Conservation (phyloP, 2,329 filamentous ascomycete genomes). For the Phaeosphaeriaceae sp. region DNA sequence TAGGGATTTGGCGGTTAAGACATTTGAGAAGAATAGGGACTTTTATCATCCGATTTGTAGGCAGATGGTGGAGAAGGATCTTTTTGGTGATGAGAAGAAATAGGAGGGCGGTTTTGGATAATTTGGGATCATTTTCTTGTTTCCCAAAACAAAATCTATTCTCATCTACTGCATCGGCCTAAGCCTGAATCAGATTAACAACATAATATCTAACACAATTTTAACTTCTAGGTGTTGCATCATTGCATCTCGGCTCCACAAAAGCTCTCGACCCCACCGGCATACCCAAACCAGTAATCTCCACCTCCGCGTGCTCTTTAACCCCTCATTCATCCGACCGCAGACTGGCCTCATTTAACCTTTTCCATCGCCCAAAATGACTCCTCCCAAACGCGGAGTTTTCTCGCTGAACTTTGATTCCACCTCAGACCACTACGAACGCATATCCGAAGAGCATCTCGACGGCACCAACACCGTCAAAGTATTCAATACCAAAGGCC, state of each 20-base stretch:
- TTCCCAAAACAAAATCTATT: too few species aligned
- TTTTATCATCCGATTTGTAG: slow-evolving; percentile 95
- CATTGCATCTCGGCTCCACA: too few species aligned
- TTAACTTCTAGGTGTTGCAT: too few species aligned
- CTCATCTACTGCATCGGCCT: too few species aligned
- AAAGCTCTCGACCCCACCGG: slow-evolving; percentile 26
- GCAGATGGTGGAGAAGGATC: slow-evolving; percentile 82
- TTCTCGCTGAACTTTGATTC: slow-evolving; percentile 50
- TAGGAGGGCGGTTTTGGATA: too few species aligned
- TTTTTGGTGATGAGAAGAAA: slow-evolving; percentile 56
- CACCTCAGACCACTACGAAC: slow-evolving; percentile 48
- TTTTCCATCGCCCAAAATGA: slow-evolving; percentile 18
- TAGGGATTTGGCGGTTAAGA: slow-evolving; percentile 74
- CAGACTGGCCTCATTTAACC: slow-evolving; percentile 29
- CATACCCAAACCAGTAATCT: slow-evolving; percentile 33
- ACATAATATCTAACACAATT: too few species aligned
- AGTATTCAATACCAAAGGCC: slow-evolving; percentile 44
- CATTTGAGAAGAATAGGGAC: slow-evolving; percentile 84
- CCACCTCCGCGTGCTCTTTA: slow-evolving; percentile 26
- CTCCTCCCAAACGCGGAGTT: slow-evolving; percentile 39
- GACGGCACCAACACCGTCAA: slow-evolving; percentile 40
- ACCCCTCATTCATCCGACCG: slow-evolving; percentile 24
- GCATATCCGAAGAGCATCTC: slow-evolving; percentile 45
- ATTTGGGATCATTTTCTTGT: too few species aligned
- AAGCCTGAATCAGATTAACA: too few species aligned